Evolutionary conservation across 2,329 filamentous ascomycete species (phyloP), one percentile per base, ranked within the genome.

Genomic region (Chaetomium globosum): DNA sequence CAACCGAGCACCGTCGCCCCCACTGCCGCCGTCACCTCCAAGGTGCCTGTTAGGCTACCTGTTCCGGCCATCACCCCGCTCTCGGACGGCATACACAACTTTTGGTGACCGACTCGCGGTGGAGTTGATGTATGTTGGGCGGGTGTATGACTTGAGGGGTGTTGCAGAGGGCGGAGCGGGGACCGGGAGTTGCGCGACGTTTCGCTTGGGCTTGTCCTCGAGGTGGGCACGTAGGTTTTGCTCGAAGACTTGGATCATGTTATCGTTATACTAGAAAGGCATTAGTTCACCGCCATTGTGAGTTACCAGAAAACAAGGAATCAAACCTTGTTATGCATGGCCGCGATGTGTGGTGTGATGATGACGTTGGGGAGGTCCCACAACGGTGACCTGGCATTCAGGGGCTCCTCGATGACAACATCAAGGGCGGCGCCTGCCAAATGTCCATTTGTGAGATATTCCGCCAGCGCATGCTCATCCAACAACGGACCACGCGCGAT

Each of bases 271-370:
- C 57, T 59, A 28, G 1, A 26, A 2, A n/a, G 3, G 26, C 0
- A 23, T 58, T 30, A 30, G 5, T 1, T 7, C 26, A 2, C n/a
- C n/a, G 7, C 13, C 28, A 30, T 6, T 19, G 8, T 4, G 4
- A 19, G 9, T 12, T 5, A 5, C 2, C 4, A 43, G 12, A 19
- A 23, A 21, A 23, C 12, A 16, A 8, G 5, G 28, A 19, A 6
- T 7, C n/a, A 49, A n/a, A 60, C 58, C 58, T 60, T 26, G 19
- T 30, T n/a, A 10, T 60, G 58, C 46, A 60, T 52, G 10, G 49
- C 58, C 12, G 58, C 28, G 13, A 60, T 39, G 33, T 60, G 58
- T 3, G 58, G 58, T 9, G 58, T 60, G 21, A 60, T 60, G 33
- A 60, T 39, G 5, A 53, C n/a, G n/a, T 60, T 60, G 21, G 46